phyloP scores from a whole-genome alignment of 495 filamentous ascomycete genomes.

The Lophiotrema nucula region DNA sequence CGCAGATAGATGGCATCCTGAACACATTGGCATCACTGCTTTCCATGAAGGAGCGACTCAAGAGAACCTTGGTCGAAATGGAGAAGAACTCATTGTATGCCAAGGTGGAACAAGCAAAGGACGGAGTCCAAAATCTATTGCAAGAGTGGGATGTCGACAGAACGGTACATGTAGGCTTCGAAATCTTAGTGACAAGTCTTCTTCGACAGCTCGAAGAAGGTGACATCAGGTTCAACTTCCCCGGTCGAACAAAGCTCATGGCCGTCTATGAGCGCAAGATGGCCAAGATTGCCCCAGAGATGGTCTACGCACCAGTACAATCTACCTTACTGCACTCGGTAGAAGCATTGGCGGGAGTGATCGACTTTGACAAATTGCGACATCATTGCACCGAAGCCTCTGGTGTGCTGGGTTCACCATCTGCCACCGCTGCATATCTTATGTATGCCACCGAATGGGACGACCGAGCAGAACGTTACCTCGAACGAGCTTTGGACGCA shows the following conservation, averaged over 20 bases:
- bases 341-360: constrained; percentile 46
- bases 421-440: constrained; percentile 49
- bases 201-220: constrained; percentile 28
- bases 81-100: neutral
- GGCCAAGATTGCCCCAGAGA: constrained; percentile 33
- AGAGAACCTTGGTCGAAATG: neutral
- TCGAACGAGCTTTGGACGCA: neutral
- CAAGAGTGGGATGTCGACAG: constrained; percentile 35
- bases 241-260: constrained; percentile 19
- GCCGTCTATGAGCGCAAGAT: constrained; percentile 34
- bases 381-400: constrained; percentile 44
- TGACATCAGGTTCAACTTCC: constrained; percentile 32
- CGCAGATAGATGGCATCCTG: constrained; percentile 40
- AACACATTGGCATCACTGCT: constrained; percentile 42
- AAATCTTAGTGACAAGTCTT: constrained; percentile 41
- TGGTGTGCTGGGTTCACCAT: constrained; percentile 48
- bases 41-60: constrained; percentile 30
- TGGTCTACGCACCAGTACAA: constrained; percentile 34
- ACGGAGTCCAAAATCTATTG: constrained; percentile 29
- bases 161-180: constrained; percentile 43
- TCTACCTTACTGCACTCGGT: constrained; percentile 45
- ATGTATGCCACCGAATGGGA: constrained; percentile 45
- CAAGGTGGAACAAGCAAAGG: constrained; percentile 9
- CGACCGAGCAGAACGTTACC: constrained; percentile 33
- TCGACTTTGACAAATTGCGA: constrained; percentile 45